Conservation (phyloP, 768 basidiomycete species). For the Holtermanniella nyarrowii region DNA sequence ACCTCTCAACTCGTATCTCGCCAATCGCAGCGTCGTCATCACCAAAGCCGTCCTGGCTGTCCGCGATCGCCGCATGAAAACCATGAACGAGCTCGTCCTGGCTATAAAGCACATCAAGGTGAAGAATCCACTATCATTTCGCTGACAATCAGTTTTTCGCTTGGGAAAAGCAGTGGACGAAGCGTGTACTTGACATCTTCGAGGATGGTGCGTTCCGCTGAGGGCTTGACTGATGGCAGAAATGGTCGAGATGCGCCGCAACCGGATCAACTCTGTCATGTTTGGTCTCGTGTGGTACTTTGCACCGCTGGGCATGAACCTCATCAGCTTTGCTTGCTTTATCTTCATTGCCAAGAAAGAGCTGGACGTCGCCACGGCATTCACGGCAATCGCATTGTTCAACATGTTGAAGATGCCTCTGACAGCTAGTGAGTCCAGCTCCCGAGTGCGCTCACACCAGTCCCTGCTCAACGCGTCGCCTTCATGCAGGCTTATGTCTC, state of each 20-base stretch:
- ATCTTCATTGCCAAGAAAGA: conserved; percentile 61
- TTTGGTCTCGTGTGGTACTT: conserved; percentile 63
- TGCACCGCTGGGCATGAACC: conserved; percentile 69
- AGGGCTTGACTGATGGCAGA: neutral
- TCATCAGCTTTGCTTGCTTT: conserved; percentile 56
- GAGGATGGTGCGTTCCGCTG: neutral
- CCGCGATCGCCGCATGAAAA: conserved; percentile 64
- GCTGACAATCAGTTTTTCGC: conserved; percentile 55
- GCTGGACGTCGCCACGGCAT: conserved; percentile 68
- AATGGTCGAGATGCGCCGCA: neutral
- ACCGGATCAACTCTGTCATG: conserved; percentile 58
- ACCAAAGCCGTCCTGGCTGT: conserved; percentile 42
- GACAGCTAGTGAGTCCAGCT: conserved; percentile 49
- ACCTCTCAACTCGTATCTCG: conserved; percentile 61
- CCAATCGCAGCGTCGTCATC: conserved; percentile 51
- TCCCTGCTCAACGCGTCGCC: conserved; percentile 46
- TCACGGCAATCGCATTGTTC: conserved; percentile 80
- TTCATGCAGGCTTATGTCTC: conserved; percentile 60
- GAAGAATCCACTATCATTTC: neutral
- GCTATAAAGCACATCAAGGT: conserved; percentile 59
- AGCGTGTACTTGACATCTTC: conserved; percentile 45
- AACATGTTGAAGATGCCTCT: conserved; percentile 64
- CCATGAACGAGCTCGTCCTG: conserved; percentile 64
- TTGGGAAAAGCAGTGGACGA: conserved; percentile 66
- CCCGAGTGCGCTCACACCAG: neutral